phyloP scores from a whole-genome alignment of 805 yeast genomes.

The Metschnikowia koreensis region DNA sequence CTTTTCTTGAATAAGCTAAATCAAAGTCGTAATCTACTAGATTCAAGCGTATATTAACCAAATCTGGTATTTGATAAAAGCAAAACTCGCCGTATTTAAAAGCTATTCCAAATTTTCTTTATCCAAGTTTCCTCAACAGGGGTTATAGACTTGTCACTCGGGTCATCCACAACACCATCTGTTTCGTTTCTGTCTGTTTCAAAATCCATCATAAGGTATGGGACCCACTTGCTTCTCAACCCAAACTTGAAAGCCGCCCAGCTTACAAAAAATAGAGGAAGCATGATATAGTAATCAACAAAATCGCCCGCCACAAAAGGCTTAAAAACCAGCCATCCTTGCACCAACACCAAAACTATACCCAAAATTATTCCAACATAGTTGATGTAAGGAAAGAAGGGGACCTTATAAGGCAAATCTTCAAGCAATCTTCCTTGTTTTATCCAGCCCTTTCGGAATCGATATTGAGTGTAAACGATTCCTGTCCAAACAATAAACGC shows the following conservation, averaged over 20 bases:
- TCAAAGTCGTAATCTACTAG: background rate
- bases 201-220: conserved; percentile 7
- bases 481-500: conserved; percentile 25
- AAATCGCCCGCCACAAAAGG: conserved; percentile 22
- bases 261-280: conserved; percentile 10
- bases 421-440: conserved; percentile 14
- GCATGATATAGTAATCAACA: conserved; percentile 22
- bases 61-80: too few relatives aligned
- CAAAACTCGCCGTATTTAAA: background rate
- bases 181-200: conserved; percentile 8
- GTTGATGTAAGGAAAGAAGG: conserved; percentile 19
- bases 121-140: background rate
- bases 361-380: conserved; percentile 17
- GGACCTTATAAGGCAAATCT: conserved; percentile 19
- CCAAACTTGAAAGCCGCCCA: conserved; percentile 7
- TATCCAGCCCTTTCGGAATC: conserved; percentile 24
- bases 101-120: conserved; percentile 2
- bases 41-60: background rate
- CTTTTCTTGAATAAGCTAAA: background rate
- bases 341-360: conserved; percentile 20
- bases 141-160: background rate
- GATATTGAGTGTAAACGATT: conserved; percentile 18
- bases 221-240: conserved; percentile 4
- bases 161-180: conserved; percentile 1
- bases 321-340: conserved; percentile 23